Conservation (phyloP, 148 eudicot species). For the Beta vulgaris region DNA sequence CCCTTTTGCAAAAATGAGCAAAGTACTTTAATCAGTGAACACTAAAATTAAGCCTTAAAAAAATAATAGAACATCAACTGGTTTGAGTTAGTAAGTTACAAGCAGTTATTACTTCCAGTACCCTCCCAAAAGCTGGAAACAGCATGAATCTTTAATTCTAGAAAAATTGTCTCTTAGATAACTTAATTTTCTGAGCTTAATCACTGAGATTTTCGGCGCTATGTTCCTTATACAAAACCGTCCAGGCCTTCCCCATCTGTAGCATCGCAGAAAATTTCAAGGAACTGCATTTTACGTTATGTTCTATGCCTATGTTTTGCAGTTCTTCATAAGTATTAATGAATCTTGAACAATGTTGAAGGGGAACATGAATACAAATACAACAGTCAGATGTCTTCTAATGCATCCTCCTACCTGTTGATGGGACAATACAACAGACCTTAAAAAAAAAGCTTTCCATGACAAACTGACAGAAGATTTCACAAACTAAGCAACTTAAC, state of each 20-base stretch:
- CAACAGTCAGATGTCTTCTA: neutral
- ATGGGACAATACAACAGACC: neutral
- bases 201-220: neutral
- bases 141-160: neutral
- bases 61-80: neutral
- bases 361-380: neutral
- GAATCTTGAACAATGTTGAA: neutral
- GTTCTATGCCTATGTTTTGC: neutral
- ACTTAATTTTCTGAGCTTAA: neutral
- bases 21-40: neutral
- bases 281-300: too few relatives aligned
- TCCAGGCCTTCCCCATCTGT: neutral
- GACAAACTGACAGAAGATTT: neutral
- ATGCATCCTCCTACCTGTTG: neutral
- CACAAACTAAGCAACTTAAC: neutral
- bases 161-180: neutral
- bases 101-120: neutral
- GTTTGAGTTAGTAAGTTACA: neutral
- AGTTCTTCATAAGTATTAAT: neutral
- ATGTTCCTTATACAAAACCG: neutral
- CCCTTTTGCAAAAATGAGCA: neutral
- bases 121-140: neutral
- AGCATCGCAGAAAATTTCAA: neutral
- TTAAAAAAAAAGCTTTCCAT: neutral
- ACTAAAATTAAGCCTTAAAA: neutral